Evolutionary conservation across 2,329 filamentous ascomycete genomes (phyloP).

Genomic region (Colletotrichum cordylinicola): DNA sequence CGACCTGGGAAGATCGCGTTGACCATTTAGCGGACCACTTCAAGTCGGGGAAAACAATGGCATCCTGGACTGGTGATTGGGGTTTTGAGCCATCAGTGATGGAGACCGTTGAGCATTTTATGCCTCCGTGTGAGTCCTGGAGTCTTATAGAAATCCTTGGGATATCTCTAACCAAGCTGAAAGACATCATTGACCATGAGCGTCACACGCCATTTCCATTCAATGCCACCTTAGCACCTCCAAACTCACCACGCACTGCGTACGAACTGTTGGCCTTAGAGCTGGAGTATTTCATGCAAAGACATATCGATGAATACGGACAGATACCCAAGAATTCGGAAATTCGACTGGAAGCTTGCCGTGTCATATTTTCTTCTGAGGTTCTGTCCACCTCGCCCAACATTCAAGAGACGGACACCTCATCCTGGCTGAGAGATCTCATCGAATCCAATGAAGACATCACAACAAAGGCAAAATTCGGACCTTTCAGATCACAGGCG

Average conservation of each 20-base stretch:
- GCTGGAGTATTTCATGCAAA: constrained; percentile 56
- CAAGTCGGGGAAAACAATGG: constrained; percentile 69
- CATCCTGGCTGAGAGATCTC: constrained; percentile 64
- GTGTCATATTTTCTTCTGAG: constrained; percentile 63
- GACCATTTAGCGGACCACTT: constrained; percentile 72
- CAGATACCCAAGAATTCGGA: constrained; percentile 54
- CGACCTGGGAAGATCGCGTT: constrained; percentile 65
- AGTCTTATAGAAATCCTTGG: constrained; percentile 40
- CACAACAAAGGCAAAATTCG: constrained; percentile 50
- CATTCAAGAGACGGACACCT: constrained; percentile 37
- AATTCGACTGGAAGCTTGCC: constrained; percentile 61
- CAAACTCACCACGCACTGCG: constrained; percentile 58
- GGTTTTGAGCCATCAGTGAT: constrained; percentile 68
- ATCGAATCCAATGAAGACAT: constrained; percentile 54
- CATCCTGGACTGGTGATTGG: constrained; percentile 74
- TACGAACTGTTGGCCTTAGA: constrained; percentile 67
- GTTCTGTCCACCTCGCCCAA: constrained; percentile 38
- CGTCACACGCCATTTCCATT: constrained; percentile 62
- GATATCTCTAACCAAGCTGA: constrained; percentile 42
- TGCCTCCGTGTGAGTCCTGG: constrained; percentile 62
- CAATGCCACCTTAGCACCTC: constrained; percentile 48
- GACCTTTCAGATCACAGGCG: constrained; percentile 48
- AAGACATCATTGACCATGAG: constrained; percentile 70
- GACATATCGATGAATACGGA: constrained; percentile 47
- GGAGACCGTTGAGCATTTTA: constrained; percentile 70